These are phyloP conservation scores for Fraxinus ornus DNA, from an alignment of 305 asterid genomes.

Conservation along the genomic window DNA sequence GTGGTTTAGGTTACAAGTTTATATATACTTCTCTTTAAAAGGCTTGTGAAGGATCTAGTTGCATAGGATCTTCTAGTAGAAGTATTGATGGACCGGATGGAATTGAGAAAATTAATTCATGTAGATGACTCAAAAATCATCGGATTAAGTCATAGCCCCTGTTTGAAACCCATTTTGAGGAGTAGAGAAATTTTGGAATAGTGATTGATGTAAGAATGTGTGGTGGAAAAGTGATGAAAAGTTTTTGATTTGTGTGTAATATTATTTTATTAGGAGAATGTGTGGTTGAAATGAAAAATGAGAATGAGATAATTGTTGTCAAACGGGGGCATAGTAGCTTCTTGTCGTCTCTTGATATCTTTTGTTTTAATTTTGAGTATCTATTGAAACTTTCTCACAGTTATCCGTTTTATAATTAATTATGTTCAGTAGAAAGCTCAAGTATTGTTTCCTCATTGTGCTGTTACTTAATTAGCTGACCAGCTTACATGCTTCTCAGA, in stretches of 20 bases:
- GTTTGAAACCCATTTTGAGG: no score
- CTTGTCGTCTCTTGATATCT: background rate
- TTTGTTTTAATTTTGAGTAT: slow-evolving; percentile 4
- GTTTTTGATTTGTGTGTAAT: no score
- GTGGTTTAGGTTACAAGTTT: background rate
- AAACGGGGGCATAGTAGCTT: no score
- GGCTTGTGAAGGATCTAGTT: background rate
- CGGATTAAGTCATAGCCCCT: background rate
- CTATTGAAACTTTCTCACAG: background rate
- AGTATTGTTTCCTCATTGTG: slow-evolving; percentile 7
- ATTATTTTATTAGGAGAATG: no score
- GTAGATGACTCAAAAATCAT: background rate
- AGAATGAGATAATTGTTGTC: no score
- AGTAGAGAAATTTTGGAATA: no score
- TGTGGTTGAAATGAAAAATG: no score
- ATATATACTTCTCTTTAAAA: background rate
- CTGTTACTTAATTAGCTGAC: background rate
- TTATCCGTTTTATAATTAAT: background rate
- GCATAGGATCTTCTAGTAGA: background rate
- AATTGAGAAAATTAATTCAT: background rate
- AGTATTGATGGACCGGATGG: background rate
- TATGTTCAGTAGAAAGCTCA: background rate
- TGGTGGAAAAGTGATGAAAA: no score
- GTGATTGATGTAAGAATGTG: no score
- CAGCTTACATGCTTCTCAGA: slow-evolving; percentile 1